Percentiles rank a stretch among this genome's conserved stretches.
These are phyloP conservation scores for Parastagonospora avenae DNA, from an alignment of 2,329 filamentous ascomycete species.

Conservation along the genomic window DNA sequence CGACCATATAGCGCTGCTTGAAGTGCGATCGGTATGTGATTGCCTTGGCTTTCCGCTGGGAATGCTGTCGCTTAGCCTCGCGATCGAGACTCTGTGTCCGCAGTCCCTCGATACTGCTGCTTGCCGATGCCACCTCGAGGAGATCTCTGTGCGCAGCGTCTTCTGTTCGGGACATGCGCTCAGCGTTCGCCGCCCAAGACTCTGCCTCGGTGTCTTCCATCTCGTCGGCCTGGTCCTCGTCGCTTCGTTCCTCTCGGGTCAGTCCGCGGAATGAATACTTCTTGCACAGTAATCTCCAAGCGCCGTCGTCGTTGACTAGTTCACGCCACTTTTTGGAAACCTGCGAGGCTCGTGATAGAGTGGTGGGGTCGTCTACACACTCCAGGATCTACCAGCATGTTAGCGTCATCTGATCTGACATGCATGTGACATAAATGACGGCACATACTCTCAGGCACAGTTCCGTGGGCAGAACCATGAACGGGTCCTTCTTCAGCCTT, in stretches of 20 bases:
- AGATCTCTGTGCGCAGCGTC: conserved; percentile 32
- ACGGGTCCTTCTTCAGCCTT: conserved; percentile 92
- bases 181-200: conserved; percentile 32
- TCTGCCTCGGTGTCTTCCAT: conserved; percentile 31
- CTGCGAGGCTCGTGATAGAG: conserved; percentile 88
- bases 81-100: conserved; percentile 64
- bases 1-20: conserved; percentile 95
- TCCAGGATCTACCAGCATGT: conserved; percentile 74
- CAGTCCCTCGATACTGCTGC: conserved; percentile 54
- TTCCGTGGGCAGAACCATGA: conserved; percentile 89
- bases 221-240: conserved; percentile 34
- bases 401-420: conserved; percentile 14
- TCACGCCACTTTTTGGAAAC: conserved; percentile 96
- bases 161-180: conserved; percentile 33
- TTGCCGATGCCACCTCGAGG: conserved; percentile 43
- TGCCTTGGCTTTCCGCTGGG: conserved; percentile 62
- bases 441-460: conserved; percentile 79
- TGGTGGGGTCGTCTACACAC: conserved; percentile 96
- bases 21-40: conserved; percentile 95
- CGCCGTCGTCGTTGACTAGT: conserved; percentile 92
- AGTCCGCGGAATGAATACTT: conserved; percentile 83
- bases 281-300: conserved; percentile 96
- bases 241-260: conserved; percentile 52
- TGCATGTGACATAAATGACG: conserved; percentile 10
- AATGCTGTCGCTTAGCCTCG: conserved; percentile 42